Evolutionary conservation across 2,329 filamentous ascomycete species (phyloP).

Genomic region (Fusarium luffae): DNA sequence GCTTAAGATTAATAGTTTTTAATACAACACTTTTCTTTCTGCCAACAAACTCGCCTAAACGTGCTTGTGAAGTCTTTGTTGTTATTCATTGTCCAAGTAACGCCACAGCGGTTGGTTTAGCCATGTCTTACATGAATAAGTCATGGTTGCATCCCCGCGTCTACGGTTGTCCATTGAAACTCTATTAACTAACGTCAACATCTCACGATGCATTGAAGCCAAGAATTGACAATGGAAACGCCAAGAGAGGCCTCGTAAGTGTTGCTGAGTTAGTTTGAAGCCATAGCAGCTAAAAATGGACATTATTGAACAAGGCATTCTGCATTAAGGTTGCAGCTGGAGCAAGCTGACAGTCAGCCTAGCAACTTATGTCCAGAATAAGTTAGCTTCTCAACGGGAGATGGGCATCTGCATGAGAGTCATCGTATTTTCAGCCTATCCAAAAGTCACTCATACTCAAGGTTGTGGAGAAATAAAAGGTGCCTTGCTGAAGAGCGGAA

Average conservation of each 20-base stretch:
- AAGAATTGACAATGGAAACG: not conserved
- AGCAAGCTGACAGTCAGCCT: not conserved
- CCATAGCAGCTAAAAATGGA: not conserved
- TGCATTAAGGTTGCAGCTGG: not conserved
- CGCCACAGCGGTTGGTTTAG: conserved; percentile 1
- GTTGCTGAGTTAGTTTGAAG: not conserved
- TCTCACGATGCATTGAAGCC: not conserved
- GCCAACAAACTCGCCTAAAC: not conserved
- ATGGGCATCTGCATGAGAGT: not conserved
- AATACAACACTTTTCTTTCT: conserved; percentile 21
- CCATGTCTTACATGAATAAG: not conserved
- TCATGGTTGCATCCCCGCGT: not conserved
- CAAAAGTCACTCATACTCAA: not conserved
- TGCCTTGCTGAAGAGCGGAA: too few species aligned
- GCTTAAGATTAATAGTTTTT: conserved; percentile 25
- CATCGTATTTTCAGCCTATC: not conserved
- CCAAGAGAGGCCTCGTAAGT: not conserved
- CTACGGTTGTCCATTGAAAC: not conserved
- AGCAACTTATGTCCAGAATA: not conserved
- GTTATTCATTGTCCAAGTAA: not conserved
- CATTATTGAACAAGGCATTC: not conserved
- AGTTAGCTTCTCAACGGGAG: not conserved
- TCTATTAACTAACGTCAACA: not conserved
- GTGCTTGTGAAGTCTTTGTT: not conserved
- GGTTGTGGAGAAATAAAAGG: too few species aligned